Percentiles rank a stretch among this genome's conserved stretches.
Conservation (phyloP, 352 stramenopile species). For the Globisporangium takayamanum region DNA sequence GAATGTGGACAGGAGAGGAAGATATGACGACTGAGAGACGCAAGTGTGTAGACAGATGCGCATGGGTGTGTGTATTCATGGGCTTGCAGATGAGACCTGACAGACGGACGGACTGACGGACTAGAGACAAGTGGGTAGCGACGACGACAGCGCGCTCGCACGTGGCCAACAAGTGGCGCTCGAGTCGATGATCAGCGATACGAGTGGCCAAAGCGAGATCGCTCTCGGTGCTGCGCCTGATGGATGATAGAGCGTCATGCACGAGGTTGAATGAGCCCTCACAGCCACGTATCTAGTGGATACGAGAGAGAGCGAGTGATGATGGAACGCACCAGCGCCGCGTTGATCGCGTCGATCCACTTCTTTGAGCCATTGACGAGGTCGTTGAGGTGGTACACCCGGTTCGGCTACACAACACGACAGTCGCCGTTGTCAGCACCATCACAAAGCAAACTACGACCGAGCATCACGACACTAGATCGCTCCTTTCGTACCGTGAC, state of each 20-base stretch:
- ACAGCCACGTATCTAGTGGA: neutral
- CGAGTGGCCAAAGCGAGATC: slow-evolving; percentile 11
- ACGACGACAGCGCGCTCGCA: neutral
- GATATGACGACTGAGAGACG: neutral
- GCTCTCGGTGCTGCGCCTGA: slow-evolving; percentile 16
- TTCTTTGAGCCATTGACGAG: slow-evolving; percentile 87
- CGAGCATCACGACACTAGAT: neutral
- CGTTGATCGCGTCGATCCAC: slow-evolving; percentile 86
- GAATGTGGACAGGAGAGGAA: too few species aligned
- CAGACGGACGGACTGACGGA: neutral
- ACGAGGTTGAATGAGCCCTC: slow-evolving; percentile 1
- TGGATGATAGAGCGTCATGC: too few species aligned
- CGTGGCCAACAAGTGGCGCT: neutral
- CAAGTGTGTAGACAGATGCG: neutral
- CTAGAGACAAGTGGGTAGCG: neutral
- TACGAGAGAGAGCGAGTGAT: neutral
- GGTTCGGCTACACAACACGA: slow-evolving; percentile 50
- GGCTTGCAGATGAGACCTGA: slow-evolving; percentile 1
- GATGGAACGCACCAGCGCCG: slow-evolving; percentile 63
- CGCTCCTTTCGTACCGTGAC: slow-evolving; percentile 46
- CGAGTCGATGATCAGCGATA: slow-evolving; percentile 7
- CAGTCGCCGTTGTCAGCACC: neutral
- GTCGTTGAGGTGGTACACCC: slow-evolving; percentile 85
- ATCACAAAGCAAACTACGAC: neutral
- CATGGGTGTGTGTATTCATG: slow-evolving; percentile 2